Evolutionary conservation across 768 basidiomycete genomes (phyloP).

Genomic region (Dendrothele bispora): DNA sequence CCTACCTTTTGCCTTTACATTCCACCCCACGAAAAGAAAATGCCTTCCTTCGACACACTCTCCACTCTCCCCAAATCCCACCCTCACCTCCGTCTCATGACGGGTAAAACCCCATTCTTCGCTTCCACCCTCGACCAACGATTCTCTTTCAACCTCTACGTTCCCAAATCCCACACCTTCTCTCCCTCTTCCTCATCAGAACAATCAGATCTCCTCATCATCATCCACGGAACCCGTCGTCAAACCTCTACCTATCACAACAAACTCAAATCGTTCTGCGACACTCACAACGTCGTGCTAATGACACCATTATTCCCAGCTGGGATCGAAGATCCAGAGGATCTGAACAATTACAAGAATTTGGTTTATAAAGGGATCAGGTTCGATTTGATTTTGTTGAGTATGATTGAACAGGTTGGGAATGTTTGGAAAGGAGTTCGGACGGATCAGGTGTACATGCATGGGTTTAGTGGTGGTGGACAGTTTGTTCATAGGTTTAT

Average conservation of each 20-base stretch:
- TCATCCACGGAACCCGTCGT: conserved; percentile 20
- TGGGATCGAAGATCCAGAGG: conserved; percentile 18
- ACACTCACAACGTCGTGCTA: conserved; percentile 11
- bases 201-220: conserved; percentile 16
- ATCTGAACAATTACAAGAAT: conserved; percentile 19
- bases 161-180: conserved; percentile 9
- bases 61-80: too few species aligned
- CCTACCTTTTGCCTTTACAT: too few species aligned
- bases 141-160: conserved; percentile 18
- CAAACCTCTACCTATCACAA: conserved; percentile 11
- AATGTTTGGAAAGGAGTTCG: conserved; percentile 16
- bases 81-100: too few species aligned
- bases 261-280: conserved; percentile 12
- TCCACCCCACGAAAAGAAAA: too few species aligned
- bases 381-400: conserved; percentile 19
- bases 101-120: too few species aligned
- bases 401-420: conserved; percentile 21
- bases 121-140: conserved; percentile 15
- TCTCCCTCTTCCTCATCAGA: too few species aligned
- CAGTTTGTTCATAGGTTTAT: conserved; percentile 25
- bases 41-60: too few species aligned
- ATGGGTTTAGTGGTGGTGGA: conserved; percentile 25
- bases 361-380: conserved; percentile 16
- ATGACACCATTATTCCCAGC: conserved; percentile 22
- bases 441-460: conserved; percentile 15